Conservation (phyloP, 2,329 filamentous ascomycete genomes). For the Hypomyces rosellus region DNA sequence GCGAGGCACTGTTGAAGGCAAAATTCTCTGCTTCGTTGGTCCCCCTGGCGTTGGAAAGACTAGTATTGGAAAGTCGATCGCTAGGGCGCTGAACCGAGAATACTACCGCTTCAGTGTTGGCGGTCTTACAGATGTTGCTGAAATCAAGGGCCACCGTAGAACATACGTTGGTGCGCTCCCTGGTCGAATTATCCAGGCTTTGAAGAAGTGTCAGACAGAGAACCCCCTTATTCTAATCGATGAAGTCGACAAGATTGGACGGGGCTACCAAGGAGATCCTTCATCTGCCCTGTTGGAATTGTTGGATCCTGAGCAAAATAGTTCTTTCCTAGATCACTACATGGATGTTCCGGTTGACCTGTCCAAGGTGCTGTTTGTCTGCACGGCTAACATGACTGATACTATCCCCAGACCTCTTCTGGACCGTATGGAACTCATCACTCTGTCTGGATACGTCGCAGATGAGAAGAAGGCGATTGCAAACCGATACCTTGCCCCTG, state of each 20-base stretch:
- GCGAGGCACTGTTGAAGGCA: slow-evolving; percentile 92
- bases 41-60: slow-evolving; percentile 98
- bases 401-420: slow-evolving; percentile 91
- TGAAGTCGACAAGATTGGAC: slow-evolving; percentile 96
- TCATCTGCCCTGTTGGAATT: slow-evolving; percentile 89
- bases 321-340: slow-evolving; percentile 95
- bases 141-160: slow-evolving; percentile 95
- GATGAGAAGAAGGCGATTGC: slow-evolving; percentile 99
- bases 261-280: slow-evolving; percentile 93
- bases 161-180: slow-evolving; percentile 96
- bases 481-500: slow-evolving; percentile 82
- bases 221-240: slow-evolving; percentile 96
- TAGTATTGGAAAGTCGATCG: slow-evolving; percentile 97
- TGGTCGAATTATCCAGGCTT: slow-evolving; percentile 91
- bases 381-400: slow-evolving; percentile 98
- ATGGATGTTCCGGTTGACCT: slow-evolving; percentile 97
- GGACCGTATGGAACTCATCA: slow-evolving; percentile 96
- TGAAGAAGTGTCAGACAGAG: slow-evolving; percentile 99
- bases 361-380: slow-evolving; percentile 96
- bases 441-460: slow-evolving; percentile 90
- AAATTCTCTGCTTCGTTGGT: slow-evolving; percentile 96
- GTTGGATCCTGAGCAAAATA: slow-evolving; percentile 95
- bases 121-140: slow-evolving; percentile 91
- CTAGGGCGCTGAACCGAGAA: slow-evolving; percentile 84
- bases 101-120: slow-evolving; percentile 99